A percentile compares a stretch with the other conserved stretches of the same genome.
These are phyloP conservation scores for Fusarium sp. DNA, from an alignment of 2,329 filamentous ascomycete species.

Conservation along the genomic window DNA sequence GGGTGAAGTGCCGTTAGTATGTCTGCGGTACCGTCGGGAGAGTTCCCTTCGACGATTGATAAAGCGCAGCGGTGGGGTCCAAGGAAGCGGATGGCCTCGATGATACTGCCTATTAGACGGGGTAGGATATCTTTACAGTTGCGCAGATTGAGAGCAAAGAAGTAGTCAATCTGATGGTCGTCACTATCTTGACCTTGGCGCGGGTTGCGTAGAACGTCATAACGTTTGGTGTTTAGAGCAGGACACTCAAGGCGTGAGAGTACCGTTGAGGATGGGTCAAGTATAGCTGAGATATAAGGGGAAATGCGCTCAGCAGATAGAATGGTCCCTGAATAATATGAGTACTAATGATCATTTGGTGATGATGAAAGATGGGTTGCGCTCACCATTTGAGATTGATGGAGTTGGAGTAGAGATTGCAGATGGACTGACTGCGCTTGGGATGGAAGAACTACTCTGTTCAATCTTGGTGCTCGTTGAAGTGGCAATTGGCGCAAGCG, in stretches of 20 bases:
- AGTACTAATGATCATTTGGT: not conserved
- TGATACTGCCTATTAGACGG: slow-evolving; percentile 65
- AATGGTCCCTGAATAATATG: slow-evolving; percentile 52
- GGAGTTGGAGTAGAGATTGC: not conserved
- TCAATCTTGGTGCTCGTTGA: not conserved
- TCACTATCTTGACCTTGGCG: not conserved
- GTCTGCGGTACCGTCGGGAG: slow-evolving; percentile 67
- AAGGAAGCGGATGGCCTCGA: slow-evolving; percentile 66
- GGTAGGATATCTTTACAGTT: slow-evolving; percentile 63
- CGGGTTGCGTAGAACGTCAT: slow-evolving; percentile 39
- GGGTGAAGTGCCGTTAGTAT: slow-evolving; percentile 61
- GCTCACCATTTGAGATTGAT: slow-evolving; percentile 27
- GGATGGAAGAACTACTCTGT: not conserved
- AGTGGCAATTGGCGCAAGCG: not conserved
- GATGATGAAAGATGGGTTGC: fast-evolving
- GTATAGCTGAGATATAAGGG: slow-evolving; percentile 51
- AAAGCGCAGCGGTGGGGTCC: slow-evolving; percentile 66
- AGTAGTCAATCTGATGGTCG: slow-evolving; percentile 54
- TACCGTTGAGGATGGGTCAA: slow-evolving; percentile 45
- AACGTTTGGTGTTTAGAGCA: slow-evolving; percentile 34
- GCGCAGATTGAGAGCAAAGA: slow-evolving; percentile 69
- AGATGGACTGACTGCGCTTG: not conserved
- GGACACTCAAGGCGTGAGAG: slow-evolving; percentile 53
- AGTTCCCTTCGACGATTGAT: slow-evolving; percentile 70
- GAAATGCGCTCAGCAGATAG: slow-evolving; percentile 37